Percentiles rank a stretch among this genome's conserved stretches.
phyloP scores from a whole-genome alignment of 176 grass and related monocot genomes.

The Elymus sibiricus region DNA sequence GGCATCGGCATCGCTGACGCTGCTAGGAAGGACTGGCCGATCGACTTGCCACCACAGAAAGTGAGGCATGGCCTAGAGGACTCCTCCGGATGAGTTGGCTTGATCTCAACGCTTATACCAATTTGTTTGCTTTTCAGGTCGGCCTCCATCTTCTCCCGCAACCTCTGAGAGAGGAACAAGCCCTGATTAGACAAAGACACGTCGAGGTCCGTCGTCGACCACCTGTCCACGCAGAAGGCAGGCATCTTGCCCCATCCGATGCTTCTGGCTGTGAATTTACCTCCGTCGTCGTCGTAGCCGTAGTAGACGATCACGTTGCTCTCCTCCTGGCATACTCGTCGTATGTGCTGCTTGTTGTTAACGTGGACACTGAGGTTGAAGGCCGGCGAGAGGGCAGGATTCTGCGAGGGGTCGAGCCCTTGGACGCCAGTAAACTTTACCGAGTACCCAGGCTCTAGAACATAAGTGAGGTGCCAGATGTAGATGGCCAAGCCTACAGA shows the following conservation, averaged over 20 bases:
- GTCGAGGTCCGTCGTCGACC: neutral
- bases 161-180: neutral
- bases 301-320: neutral
- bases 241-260: neutral
- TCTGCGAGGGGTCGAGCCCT: too few relatives aligned
- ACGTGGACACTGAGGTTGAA: too few relatives aligned
- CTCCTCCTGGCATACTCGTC: neutral
- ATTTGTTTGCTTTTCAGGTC: neutral
- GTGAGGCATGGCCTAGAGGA: neutral
- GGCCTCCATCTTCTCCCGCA: neutral
- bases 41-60: neutral
- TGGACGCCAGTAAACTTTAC: too few relatives aligned
- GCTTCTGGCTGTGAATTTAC: neutral
- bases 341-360: neutral
- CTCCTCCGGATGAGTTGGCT: neutral
- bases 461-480: too few relatives aligned
- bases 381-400: too few relatives aligned
- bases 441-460: too few relatives aligned
- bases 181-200: neutral
- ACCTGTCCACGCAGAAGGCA: constrained; percentile 19
- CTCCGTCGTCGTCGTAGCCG: neutral
- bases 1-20: neutral
- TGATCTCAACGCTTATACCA: neutral
- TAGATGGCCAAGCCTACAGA: too few relatives aligned
- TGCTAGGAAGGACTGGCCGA: neutral